A percentile compares a stretch with the other conserved stretches of the same genome.
phyloP scores from a whole-genome alignment of 805 yeast species.

The Candida gorgasii region DNA sequence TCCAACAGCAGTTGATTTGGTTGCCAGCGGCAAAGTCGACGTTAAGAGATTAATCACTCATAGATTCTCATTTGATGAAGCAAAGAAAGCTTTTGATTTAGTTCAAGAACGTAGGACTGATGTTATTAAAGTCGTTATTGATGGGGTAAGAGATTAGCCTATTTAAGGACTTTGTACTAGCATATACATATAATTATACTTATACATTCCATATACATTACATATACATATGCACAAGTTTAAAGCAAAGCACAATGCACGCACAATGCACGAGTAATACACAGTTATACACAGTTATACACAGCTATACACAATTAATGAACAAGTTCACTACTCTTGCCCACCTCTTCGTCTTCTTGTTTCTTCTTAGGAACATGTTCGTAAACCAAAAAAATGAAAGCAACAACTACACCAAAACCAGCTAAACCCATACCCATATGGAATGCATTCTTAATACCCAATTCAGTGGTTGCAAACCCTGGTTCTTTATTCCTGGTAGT shows the following conservation, averaged over 20 bases:
- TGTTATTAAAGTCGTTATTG: conserved; percentile 20
- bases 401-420: conserved; percentile 24
- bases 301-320: too few relatives aligned
- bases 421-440: conserved; percentile 36
- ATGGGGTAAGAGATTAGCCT: conserved; percentile 12
- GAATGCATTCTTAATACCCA: conserved; percentile 27
- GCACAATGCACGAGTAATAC: too few relatives aligned
- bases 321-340: neutral
- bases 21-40: conserved; percentile 17
- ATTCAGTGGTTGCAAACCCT: conserved; percentile 17
- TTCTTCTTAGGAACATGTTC: conserved; percentile 1
- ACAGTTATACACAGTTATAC: too few relatives aligned
- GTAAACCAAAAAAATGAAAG: conserved; percentile 9
- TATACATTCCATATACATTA: neutral
- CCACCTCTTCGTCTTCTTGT: neutral
- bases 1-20: conserved; percentile 22
- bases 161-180: neutral
- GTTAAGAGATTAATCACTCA: conserved; percentile 22
- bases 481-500: conserved; percentile 20
- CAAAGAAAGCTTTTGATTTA: conserved; percentile 21
- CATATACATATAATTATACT: neutral
- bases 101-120: conserved; percentile 19
- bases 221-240: too few relatives aligned
- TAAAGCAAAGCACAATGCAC: too few relatives aligned
- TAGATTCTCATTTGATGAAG: conserved; percentile 21